Conservation (phyloP, 202 grass and related monocot genomes). For the Setaria viridis region DNA sequence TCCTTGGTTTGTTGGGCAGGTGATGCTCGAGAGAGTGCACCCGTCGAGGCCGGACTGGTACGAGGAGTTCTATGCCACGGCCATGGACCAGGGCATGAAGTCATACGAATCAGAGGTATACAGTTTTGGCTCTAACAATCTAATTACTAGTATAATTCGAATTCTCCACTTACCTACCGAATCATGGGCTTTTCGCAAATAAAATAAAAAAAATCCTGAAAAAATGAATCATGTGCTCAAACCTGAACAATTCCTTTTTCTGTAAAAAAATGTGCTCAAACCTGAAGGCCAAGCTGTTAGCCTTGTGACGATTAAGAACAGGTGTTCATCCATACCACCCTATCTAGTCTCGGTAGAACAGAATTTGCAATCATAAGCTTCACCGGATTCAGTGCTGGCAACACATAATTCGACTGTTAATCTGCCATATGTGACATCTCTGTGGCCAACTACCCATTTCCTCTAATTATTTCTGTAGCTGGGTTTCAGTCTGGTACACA, state of each 20-base stretch:
- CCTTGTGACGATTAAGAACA: not conserved
- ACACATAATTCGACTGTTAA: not conserved
- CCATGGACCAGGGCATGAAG: conserved; percentile 60
- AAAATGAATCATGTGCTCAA: not conserved
- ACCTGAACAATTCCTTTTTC: too few species aligned
- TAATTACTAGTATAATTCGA: not conserved
- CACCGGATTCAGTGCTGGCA: too few species aligned
- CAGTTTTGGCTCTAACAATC: not conserved
- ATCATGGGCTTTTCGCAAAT: not conserved
- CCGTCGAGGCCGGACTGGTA: conserved; percentile 76
- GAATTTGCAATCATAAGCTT: not conserved
- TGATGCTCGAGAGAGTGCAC: conserved; percentile 65
- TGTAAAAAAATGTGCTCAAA: too few species aligned
- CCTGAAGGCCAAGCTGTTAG: not conserved
- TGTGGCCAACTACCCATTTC: not conserved
- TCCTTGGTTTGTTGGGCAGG: conserved; percentile 42
- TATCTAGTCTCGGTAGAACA: not conserved
- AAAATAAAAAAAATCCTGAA: not conserved
- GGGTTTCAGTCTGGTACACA: not conserved
- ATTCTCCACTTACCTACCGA: not conserved
- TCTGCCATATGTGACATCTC: not conserved
- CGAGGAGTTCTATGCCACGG: conserved; percentile 69
- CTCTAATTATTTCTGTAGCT: not conserved
- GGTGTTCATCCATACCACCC: not conserved
- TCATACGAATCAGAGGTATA: conserved; percentile 80